Percentiles rank a stretch among this genome's conserved stretches.
These are phyloP conservation scores for Diaporthe nobilis DNA, from an alignment of 2,329 filamentous ascomycete species.

Conservation along the genomic window DNA sequence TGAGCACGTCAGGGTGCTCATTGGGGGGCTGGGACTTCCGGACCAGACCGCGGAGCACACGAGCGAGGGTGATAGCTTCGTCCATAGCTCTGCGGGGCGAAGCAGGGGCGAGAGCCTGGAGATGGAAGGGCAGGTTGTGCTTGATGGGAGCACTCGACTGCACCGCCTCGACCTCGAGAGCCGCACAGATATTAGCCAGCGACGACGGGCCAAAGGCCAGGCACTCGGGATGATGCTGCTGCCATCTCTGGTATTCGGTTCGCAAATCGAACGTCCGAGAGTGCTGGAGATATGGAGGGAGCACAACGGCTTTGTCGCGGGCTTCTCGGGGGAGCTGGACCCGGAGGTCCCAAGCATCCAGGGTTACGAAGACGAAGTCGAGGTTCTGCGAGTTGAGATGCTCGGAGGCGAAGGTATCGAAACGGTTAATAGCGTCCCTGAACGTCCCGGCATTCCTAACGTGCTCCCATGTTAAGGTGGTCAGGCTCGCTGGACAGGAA, in stretches of 20 bases:
- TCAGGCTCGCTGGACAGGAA: conserved; percentile 82
- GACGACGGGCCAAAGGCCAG: conserved; percentile 96
- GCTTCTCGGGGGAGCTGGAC: conserved; percentile 98
- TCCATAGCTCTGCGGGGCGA: conserved; percentile 98
- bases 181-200: conserved; percentile 97
- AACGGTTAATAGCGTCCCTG: conserved; percentile 94
- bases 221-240: conserved; percentile 97
- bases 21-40: conserved; percentile 95
- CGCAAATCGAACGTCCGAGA: conserved; percentile 97
- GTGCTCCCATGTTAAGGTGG: conserved; percentile 98
- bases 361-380: conserved; percentile 97
- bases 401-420: conserved; percentile 93
- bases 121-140: conserved; percentile 97
- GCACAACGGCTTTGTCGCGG: conserved; percentile 96
- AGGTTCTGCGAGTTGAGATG: conserved; percentile 91
- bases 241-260: conserved; percentile 98
- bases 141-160: conserved; percentile 98
- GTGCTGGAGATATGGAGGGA: conserved; percentile 97
- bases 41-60: conserved; percentile 92
- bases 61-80: conserved; percentile 92
- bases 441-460: conserved; percentile 97
- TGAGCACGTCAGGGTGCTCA: conserved; percentile 95
- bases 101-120: conserved; percentile 94
- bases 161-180: conserved; percentile 96
- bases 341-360: conserved; percentile 98